phyloP scores from a whole-genome alignment of 805 yeast species.

The Ogataea paradorogensis region DNA sequence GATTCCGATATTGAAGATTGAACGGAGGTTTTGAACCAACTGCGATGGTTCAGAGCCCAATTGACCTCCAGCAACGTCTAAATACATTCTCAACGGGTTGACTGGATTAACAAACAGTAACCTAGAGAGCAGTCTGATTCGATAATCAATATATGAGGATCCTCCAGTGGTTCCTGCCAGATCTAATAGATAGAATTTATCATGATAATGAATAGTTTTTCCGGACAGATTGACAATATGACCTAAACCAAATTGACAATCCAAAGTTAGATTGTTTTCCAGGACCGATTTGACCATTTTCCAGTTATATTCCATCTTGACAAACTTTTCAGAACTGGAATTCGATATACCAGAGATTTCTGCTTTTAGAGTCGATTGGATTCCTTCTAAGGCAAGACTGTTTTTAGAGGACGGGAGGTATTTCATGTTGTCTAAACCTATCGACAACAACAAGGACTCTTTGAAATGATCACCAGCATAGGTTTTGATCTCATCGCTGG shows the following conservation, averaged over 20 bases:
- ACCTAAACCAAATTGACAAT: constrained; percentile 53
- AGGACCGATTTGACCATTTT: constrained; percentile 40
- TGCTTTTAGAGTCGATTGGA: constrained; percentile 36
- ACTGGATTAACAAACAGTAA: constrained; percentile 51
- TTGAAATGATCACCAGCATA: constrained; percentile 65
- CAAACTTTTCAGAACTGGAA: constrained; percentile 30
- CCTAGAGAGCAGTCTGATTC: constrained; percentile 44
- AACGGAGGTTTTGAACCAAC: constrained; percentile 15
- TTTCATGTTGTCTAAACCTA: constrained; percentile 43
- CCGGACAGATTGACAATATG: constrained; percentile 42
- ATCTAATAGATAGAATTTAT: constrained; percentile 67
- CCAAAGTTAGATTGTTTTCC: constrained; percentile 46
- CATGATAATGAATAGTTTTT: constrained; percentile 57
- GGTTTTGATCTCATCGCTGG: constrained; percentile 54
- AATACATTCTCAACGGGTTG: constrained; percentile 59
- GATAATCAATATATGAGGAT: constrained; percentile 28
- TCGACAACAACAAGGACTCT: constrained; percentile 45
- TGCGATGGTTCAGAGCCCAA: constrained; percentile 32
- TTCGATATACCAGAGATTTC: constrained; percentile 42
- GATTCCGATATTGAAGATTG: constrained; percentile 50
- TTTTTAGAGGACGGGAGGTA: constrained; percentile 31
- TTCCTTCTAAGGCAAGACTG: constrained; percentile 47
- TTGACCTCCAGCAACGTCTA: constrained; percentile 66
- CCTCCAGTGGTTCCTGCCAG: constrained; percentile 19
- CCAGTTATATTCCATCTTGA: constrained; percentile 35